Percentiles rank a stretch among this genome's conserved stretches.
These are phyloP conservation scores for Xylariales sp. DNA, from an alignment of 2,329 filamentous ascomycete genomes.

Conservation along the genomic window DNA sequence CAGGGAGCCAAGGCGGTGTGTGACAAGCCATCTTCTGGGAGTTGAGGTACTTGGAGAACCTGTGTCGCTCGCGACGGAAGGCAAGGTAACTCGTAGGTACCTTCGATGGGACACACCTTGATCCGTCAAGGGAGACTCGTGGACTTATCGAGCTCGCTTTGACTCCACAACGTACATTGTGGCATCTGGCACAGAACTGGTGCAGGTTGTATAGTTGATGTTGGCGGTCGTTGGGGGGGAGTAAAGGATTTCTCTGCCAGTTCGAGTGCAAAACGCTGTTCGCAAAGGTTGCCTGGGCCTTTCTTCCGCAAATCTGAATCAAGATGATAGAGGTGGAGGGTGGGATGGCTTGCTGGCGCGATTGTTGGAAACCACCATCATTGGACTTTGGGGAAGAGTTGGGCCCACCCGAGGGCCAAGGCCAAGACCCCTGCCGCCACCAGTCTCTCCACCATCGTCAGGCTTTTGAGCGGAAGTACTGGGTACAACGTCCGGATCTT, in stretches of 20 bases:
- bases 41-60: slow-evolving; percentile 9
- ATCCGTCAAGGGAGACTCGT: too few species aligned
- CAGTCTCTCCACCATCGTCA: slow-evolving; percentile 8
- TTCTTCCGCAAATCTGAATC: slow-evolving; percentile 10
- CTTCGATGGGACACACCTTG: neutral
- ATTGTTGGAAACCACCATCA: neutral
- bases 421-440: slow-evolving; percentile 6
- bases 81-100: too few species aligned
- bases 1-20: slow-evolving; percentile 28
- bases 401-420: slow-evolving; percentile 2
- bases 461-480: slow-evolving; percentile 3
- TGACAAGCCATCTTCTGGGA: slow-evolving; percentile 13
- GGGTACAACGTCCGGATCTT: neutral
- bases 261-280: slow-evolving; percentile 8
- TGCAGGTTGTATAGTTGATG: too few species aligned
- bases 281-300: too few species aligned
- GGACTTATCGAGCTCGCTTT: too few species aligned
- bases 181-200: too few species aligned
- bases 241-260: too few species aligned
- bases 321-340: slow-evolving; percentile 1
- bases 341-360: slow-evolving; percentile 1
- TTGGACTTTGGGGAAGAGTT: slow-evolving; percentile 3
- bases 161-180: too few species aligned
- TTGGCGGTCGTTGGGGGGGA: too few species aligned
- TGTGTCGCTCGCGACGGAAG: slow-evolving; percentile 1